Percentiles rank a stretch among this genome's conserved stretches.
Conservation (phyloP, 164 flowering plant genomes). For the Houttuynia cordata region DNA sequence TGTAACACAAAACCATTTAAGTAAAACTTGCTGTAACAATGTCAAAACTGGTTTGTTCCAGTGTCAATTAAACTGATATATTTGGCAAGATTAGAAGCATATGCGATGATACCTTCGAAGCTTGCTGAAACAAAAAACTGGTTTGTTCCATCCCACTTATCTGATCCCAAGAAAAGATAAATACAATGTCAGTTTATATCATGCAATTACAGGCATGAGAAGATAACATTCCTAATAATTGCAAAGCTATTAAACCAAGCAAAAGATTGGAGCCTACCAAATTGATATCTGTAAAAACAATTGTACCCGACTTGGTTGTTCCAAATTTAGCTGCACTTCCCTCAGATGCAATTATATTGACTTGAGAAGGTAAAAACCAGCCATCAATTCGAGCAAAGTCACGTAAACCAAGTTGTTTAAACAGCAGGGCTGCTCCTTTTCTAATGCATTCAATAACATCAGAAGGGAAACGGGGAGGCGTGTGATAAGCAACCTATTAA, state of each 20-base stretch:
- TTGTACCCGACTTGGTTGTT: conserved; percentile 39
- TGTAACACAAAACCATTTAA: too few species aligned
- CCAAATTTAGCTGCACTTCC: conserved; percentile 30
- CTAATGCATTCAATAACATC: conserved; percentile 54
- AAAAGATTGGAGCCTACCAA: conserved; percentile 32
- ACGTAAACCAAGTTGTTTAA: conserved; percentile 53
- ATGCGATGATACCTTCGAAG: conserved; percentile 55
- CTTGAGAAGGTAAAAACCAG: conserved; percentile 67
- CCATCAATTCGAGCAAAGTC: conserved; percentile 97
- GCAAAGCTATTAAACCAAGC: not conserved
- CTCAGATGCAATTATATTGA: conserved; percentile 13
- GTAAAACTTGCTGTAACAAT: too few species aligned
- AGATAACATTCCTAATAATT: not conserved
- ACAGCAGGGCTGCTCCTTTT: conserved; percentile 59
- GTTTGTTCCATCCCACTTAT: conserved; percentile 98
- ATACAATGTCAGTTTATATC: not conserved
- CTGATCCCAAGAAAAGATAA: conserved; percentile 20
- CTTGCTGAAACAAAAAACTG: conserved; percentile 90
- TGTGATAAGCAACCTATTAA: conserved; percentile 75
- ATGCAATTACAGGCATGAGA: not conserved
- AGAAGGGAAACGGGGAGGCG: conserved; percentile 77
- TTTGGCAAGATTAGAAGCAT: too few species aligned
- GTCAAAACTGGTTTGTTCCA: not conserved
- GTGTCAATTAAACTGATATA: not conserved
- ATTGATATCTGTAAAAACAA: conserved; percentile 78